phyloP scores from a whole-genome alignment of 768 basidiomycete genomes.

The Boletus speciosus region DNA sequence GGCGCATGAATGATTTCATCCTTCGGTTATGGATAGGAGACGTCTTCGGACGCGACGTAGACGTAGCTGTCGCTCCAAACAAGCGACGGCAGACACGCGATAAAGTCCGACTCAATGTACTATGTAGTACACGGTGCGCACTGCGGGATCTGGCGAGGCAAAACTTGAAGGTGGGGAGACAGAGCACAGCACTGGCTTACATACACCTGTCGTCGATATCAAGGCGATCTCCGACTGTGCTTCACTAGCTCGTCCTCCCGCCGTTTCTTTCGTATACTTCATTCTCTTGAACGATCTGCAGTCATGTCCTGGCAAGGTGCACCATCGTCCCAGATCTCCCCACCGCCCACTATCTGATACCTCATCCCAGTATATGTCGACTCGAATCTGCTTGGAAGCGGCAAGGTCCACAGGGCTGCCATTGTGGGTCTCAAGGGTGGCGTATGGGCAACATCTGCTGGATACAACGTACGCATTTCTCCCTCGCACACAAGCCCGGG shows the following conservation, averaged over 20 bases:
- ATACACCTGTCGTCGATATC: conserved; percentile 30
- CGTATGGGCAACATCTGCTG: conserved; percentile 28
- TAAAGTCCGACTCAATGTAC: not conserved
- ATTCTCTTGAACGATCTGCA: conserved; percentile 7
- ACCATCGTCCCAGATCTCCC: conserved; percentile 29
- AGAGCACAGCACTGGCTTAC: conserved; percentile 24
- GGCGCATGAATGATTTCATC: not conserved
- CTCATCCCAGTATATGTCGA: conserved; percentile 73
- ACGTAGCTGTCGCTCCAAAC: not conserved
- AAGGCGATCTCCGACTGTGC: conserved; percentile 24
- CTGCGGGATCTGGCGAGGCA: not conserved
- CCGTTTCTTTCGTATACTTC: conserved; percentile 1
- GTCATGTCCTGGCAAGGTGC: conserved; percentile 74
- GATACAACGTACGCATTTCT: conserved; percentile 13
- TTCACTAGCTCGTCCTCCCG: not conserved
- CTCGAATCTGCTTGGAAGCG: conserved; percentile 67
- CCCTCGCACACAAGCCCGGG: not conserved
- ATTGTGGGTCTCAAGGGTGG: conserved; percentile 30
- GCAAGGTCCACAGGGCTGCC: conserved; percentile 71
- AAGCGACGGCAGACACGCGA: not conserved
- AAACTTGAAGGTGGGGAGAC: not conserved
- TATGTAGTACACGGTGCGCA: not conserved
- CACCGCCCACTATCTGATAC: conserved; percentile 29
- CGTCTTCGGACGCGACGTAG: not conserved
- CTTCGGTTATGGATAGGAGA: not conserved